phyloP scores from a whole-genome alignment of 75 land plant genomes.

The Pinus albicaulis region DNA sequence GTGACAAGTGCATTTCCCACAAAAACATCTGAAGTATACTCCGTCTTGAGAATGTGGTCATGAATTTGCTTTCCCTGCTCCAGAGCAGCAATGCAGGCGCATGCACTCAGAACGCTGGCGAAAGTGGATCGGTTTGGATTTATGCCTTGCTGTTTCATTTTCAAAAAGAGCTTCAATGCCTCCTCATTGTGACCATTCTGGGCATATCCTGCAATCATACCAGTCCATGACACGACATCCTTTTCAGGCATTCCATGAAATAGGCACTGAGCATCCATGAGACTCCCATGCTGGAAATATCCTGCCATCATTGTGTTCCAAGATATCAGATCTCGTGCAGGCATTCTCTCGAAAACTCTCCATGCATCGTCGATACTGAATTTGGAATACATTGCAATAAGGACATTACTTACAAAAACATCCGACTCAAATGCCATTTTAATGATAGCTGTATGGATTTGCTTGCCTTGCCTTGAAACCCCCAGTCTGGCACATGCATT shows the following conservation, averaged over 20 bases:
- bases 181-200: constrained; percentile 37
- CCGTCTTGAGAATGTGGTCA: constrained; percentile 31
- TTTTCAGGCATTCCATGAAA: constrained; percentile 33
- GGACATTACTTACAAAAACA: constrained; percentile 50
- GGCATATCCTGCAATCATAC: constrained; percentile 50
- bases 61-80: constrained; percentile 62
- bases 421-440: constrained; percentile 28
- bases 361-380: constrained; percentile 52
- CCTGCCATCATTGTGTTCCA: constrained; percentile 70
- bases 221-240: constrained; percentile 53
- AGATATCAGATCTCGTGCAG: constrained; percentile 25
- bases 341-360: constrained; percentile 49
- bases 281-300: constrained; percentile 35
- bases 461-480: constrained; percentile 31
- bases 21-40: constrained; percentile 34
- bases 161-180: constrained; percentile 37
- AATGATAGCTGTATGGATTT: constrained; percentile 42
- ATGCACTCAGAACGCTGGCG: constrained; percentile 47
- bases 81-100: constrained; percentile 43
- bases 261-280: neutral
- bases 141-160: constrained; percentile 47
- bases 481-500: constrained; percentile 40
- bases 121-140: constrained; percentile 50
- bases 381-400: constrained; percentile 73
- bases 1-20: constrained; percentile 48